Evolutionary conservation across 2,329 filamentous ascomycete genomes (phyloP).

Genomic region (Thelonectria discophora): DNA sequence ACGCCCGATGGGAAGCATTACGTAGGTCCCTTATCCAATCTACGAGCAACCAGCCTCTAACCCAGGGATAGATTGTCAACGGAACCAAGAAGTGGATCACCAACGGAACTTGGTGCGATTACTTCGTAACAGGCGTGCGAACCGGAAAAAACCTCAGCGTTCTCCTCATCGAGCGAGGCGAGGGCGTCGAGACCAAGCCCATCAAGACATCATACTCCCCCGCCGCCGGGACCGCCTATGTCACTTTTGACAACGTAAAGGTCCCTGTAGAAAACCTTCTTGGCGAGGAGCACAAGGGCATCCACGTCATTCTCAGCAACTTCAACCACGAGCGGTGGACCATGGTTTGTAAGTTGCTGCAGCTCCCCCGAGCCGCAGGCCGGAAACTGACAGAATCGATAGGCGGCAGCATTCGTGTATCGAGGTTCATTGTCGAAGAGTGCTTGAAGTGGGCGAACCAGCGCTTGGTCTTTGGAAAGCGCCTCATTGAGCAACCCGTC

Average conservation of each 20-base stretch:
- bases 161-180: slow-evolving; percentile 76
- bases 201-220: slow-evolving; percentile 87
- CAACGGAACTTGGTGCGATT: slow-evolving; percentile 81
- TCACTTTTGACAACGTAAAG: slow-evolving; percentile 88
- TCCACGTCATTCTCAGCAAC: slow-evolving; percentile 84
- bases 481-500: slow-evolving; percentile 82
- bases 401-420: slow-evolving; percentile 69
- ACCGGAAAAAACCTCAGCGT: slow-evolving; percentile 84
- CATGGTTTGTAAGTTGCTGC: slow-evolving; percentile 68
- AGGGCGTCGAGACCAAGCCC: slow-evolving; percentile 77
- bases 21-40: slow-evolving; percentile 51
- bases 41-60: background rate
- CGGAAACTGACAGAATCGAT: slow-evolving; percentile 24
- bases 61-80: slow-evolving; percentile 60
- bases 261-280: slow-evolving; percentile 81
- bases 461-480: slow-evolving; percentile 83
- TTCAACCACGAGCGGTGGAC: slow-evolving; percentile 89
- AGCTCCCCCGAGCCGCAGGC: background rate
- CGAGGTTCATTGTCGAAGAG: slow-evolving; percentile 78
- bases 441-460: slow-evolving; percentile 91
- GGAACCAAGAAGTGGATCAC: slow-evolving; percentile 89
- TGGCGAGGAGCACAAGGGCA: slow-evolving; percentile 85
- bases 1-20: slow-evolving; percentile 79
- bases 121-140: slow-evolving; percentile 83
- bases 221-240: slow-evolving; percentile 78